phyloP scores from a whole-genome alignment of 2,329 filamentous ascomycete genomes.

The Corinectria fuckeliana region DNA sequence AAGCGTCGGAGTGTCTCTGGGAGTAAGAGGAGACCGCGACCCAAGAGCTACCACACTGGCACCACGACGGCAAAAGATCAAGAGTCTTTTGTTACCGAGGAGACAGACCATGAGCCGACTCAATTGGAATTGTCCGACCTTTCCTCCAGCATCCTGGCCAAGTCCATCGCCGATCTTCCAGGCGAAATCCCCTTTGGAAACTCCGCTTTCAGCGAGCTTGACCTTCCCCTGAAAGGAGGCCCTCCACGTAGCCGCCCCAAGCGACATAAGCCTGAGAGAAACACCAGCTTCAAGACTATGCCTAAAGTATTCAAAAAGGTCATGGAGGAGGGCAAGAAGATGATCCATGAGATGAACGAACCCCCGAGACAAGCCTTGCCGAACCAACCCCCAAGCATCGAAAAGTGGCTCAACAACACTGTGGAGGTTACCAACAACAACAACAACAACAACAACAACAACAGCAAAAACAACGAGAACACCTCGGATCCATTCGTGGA shows the following conservation, averaged over 20 bases:
- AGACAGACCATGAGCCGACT: constrained; percentile 35
- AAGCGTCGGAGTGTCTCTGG: constrained; percentile 41
- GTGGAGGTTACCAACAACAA: constrained; percentile 60
- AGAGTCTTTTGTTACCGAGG: constrained; percentile 39
- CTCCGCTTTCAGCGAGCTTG: constrained; percentile 71
- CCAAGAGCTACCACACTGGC: constrained; percentile 32
- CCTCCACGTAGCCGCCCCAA: constrained; percentile 51
- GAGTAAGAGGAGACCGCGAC: constrained; percentile 35
- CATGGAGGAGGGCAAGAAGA: constrained; percentile 68
- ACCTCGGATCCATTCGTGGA: constrained; percentile 70
- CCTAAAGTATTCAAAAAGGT: constrained; percentile 71
- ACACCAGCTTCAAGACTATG: constrained; percentile 64
- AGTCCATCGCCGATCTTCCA: constrained; percentile 61
- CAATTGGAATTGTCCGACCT: constrained; percentile 42
- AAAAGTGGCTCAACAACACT: constrained; percentile 69
- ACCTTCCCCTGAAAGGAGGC: constrained; percentile 58
- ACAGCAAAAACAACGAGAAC: too few relatives aligned
- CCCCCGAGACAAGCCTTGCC: constrained; percentile 54
- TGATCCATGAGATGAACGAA: constrained; percentile 66
- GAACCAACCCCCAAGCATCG: constrained; percentile 68
- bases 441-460: too few relatives aligned
- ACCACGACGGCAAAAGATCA: constrained; percentile 36
- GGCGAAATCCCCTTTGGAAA: constrained; percentile 68
- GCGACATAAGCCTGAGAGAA: constrained; percentile 56
- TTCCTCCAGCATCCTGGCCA: constrained; percentile 50